phyloP scores from a whole-genome alignment of 345 rosid species.

The Chamaenerion angustifolium region DNA sequence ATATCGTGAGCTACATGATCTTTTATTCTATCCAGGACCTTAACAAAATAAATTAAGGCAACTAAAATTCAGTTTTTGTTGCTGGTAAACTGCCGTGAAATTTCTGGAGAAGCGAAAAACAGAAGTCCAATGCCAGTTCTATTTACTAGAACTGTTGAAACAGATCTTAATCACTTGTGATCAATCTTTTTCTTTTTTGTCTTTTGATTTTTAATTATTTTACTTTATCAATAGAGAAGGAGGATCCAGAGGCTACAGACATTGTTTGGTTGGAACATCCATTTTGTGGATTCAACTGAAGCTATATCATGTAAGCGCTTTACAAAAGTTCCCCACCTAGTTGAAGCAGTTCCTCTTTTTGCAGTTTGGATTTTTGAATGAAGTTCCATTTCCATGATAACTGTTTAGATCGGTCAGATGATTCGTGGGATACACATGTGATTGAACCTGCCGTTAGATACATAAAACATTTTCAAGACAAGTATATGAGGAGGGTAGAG shows the following conservation, averaged over 20 bases:
- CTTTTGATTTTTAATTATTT: not conserved
- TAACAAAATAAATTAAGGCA: too few relatives aligned
- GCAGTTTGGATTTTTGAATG: not conserved
- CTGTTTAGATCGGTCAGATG: constrained; percentile 57
- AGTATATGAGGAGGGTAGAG: constrained; percentile 8
- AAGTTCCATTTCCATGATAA: constrained; percentile 3
- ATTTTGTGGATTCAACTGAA: constrained; percentile 59
- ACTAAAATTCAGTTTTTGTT: too few relatives aligned
- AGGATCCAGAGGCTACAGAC: constrained; percentile 45
- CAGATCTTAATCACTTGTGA: too few relatives aligned
- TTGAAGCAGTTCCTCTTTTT: not conserved
- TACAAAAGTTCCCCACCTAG: not conserved
- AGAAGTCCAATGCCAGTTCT: too few relatives aligned
- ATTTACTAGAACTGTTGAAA: too few relatives aligned
- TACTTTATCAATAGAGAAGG: constrained; percentile 62
- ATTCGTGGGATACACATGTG: constrained; percentile 56
- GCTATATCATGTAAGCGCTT: constrained; percentile 37
- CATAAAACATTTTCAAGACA: constrained; percentile 31
- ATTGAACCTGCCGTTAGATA: constrained; percentile 44
- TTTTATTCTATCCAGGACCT: too few relatives aligned
- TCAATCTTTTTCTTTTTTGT: too few relatives aligned
- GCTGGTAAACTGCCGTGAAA: too few relatives aligned
- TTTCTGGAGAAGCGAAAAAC: too few relatives aligned
- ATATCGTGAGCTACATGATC: too few relatives aligned
- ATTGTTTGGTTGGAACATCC: constrained; percentile 75